Conservation (phyloP, 768 basidiomycete species). For the Asterophora parasitica region DNA sequence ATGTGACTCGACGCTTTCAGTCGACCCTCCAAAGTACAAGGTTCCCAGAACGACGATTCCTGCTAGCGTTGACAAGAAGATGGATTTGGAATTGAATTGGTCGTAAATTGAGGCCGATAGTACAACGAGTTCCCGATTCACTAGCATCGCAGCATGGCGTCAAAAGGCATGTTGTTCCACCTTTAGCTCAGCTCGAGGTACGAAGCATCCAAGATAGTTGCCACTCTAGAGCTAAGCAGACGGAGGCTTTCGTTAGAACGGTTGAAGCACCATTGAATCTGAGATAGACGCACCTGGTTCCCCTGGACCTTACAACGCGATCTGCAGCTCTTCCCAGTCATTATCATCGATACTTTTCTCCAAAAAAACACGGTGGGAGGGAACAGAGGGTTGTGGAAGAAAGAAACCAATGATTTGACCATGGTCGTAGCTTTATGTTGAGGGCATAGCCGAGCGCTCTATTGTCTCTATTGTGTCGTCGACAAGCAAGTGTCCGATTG, state of each 20-base stretch:
- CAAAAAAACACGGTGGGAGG: not conserved
- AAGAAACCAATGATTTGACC: conserved; percentile 2
- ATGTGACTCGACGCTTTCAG: conserved; percentile 4
- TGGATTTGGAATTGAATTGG: no score
- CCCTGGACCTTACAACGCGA: not conserved
- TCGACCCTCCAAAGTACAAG: conserved; percentile 1
- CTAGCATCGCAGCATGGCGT: not conserved
- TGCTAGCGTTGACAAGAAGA: not conserved
- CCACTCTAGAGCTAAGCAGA: not conserved
- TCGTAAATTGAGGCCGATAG: not conserved
- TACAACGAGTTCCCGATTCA: not conserved
- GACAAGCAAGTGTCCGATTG: no score
- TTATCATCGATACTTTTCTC: not conserved
- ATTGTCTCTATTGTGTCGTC: conserved; percentile 31
- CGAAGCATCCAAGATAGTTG: not conserved
- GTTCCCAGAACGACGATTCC: not conserved
- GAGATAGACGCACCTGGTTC: conserved; percentile 1
- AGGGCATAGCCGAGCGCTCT: conserved; percentile 14
- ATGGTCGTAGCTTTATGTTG: conserved; percentile 19
- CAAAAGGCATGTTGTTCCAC: conserved; percentile 2
- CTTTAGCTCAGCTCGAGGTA: conserved; percentile 1
- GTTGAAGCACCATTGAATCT: not conserved
- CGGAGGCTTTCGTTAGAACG: not conserved
- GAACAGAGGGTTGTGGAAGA: conserved; percentile 9
- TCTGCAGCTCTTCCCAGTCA: not conserved